Base-by-base conservation (phyloP, 2,329 filamentous ascomycete genomes). In the Verticillium dahliae region DNA sequence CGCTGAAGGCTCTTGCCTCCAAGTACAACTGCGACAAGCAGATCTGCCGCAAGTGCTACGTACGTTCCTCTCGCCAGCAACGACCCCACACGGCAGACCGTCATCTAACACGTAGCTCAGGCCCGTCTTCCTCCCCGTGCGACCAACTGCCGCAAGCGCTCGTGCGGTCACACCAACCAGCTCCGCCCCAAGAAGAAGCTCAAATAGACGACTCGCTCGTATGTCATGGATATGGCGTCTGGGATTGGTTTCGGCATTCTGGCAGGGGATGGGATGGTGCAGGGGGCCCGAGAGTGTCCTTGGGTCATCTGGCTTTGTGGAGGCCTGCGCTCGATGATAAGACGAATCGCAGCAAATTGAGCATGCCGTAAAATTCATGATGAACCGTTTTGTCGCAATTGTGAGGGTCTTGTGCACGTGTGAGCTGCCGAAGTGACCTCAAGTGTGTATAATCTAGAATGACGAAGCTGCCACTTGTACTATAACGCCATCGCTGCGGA, bases 1-100 rank as follows among this genome's bases (percentile, higher is more conserved):
- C 93, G 75, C 89, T 98, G 75, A 98, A 98, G 90, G 94, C 92
- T 72, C 89, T 98, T 69, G 94, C 94, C 77, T 93, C 90, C 85
- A 97, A 97, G 88, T 98, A 96, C 89, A 98, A 99, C 90, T 98
- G 94, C 90, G 95, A 98, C 72, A 97, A 97, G 90, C 94, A 94
- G 90, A 97, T 98, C 83, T 98, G 95, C 92, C 94, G 95, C 87
- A 98, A 99, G 91, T 99, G 95, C 90, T 98, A 98, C 83, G 92
- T 95, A 89, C 73, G 90, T 88, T 37, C 62, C 56, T 34, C 33
- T 22, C 54, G 27, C 27, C 54, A 15, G 7, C 35, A 13, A 37
- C 54, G 2, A 31, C 33, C 35, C 22, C 57, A 64, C 58, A 60
- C 60, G 56, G 6, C n/a, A 3, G 37, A n/a, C 14, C 6, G 4